Evolutionary conservation across 1,284 basidiomycete genomes (phyloP).

Genomic region (Tilletia caries): DNA sequence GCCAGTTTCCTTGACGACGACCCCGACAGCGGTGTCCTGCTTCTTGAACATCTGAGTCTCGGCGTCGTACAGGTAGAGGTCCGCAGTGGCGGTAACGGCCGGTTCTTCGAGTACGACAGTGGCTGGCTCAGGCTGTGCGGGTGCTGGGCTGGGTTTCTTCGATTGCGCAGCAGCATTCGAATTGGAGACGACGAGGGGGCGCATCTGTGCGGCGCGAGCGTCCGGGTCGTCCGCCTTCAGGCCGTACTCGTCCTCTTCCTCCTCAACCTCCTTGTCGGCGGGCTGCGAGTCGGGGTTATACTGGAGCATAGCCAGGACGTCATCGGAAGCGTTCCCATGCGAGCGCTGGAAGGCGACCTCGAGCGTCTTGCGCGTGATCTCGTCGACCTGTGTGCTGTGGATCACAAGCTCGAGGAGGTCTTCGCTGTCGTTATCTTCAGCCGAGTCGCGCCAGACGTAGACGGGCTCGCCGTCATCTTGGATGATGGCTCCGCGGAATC

Average conservation of each 20-base stretch:
- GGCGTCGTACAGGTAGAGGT: conserved; percentile 69
- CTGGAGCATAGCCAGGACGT: conserved; percentile 52
- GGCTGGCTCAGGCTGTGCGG: background rate
- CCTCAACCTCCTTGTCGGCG: background rate
- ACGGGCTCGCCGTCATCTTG: conserved; percentile 31
- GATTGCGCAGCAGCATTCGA: background rate
- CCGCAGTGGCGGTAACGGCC: conserved; percentile 45
- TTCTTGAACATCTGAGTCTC: conserved; percentile 68
- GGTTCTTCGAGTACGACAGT: conserved; percentile 3
- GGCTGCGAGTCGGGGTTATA: conserved; percentile 28
- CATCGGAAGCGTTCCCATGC: conserved; percentile 48
- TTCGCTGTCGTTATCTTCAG: conserved; percentile 53
- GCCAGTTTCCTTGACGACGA: conserved; percentile 65
- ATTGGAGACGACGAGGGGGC: background rate
- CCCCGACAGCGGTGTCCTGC: conserved; percentile 68
- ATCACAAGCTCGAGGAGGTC: conserved; percentile 79
- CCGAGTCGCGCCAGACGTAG: conserved; percentile 64
- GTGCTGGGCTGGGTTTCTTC: background rate
- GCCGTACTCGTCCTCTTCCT: conserved; percentile 23
- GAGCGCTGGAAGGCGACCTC: conserved; percentile 65
- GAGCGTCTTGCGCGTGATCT: conserved; percentile 78
- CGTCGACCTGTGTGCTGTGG: conserved; percentile 63
- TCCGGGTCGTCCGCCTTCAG: conserved; percentile 25
- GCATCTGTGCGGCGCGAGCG: conserved; percentile 3
- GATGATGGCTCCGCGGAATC: conserved; percentile 61